Conservation (phyloP, 2,329 filamentous ascomycete genomes). For the Microsporum audouinii region DNA sequence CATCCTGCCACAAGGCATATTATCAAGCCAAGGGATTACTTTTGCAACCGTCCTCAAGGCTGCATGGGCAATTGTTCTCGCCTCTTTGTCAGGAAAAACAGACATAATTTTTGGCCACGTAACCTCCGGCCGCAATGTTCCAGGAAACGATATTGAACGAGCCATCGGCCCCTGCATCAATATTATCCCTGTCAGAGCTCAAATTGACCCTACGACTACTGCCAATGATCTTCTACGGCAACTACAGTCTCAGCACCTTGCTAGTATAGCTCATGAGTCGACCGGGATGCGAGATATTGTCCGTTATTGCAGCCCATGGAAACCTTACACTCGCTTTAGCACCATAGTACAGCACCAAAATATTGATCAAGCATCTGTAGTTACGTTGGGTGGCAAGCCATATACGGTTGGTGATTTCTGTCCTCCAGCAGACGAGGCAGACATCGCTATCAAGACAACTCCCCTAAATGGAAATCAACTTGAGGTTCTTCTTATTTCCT, state of each 20-base stretch:
- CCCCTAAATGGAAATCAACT: not conserved
- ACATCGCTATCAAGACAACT: not conserved
- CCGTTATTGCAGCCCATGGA: slow-evolving; percentile 29
- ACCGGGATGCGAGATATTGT: slow-evolving; percentile 46
- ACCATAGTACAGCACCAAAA: slow-evolving; percentile 31
- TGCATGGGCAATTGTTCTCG: slow-evolving; percentile 47
- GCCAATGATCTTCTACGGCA: slow-evolving; percentile 43
- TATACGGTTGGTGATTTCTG: slow-evolving; percentile 25
- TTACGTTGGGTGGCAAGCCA: slow-evolving; percentile 27
- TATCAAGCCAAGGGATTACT: slow-evolving; percentile 38
- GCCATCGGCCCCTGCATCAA: slow-evolving; percentile 31
- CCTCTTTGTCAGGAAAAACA: slow-evolving; percentile 33
- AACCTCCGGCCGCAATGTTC: slow-evolving; percentile 46
- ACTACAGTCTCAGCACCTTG: slow-evolving; percentile 40
- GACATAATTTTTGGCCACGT: slow-evolving; percentile 52
- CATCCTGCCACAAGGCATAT: not conserved
- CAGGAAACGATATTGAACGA: slow-evolving; percentile 37
- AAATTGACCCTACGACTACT: slow-evolving; percentile 27
- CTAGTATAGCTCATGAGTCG: slow-evolving; percentile 44
- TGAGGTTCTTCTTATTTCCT: slow-evolving; percentile 1
- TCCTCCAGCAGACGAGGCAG: slow-evolving; percentile 1
- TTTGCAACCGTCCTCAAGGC: slow-evolving; percentile 48
- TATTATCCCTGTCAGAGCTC: not conserved
- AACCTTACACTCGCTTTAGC: slow-evolving; percentile 29
- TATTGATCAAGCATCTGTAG: slow-evolving; percentile 25